phyloP scores from a whole-genome alignment of 225 moss, liverwort and hornwort genomes.

The Sphagnum tenellum region DNA sequence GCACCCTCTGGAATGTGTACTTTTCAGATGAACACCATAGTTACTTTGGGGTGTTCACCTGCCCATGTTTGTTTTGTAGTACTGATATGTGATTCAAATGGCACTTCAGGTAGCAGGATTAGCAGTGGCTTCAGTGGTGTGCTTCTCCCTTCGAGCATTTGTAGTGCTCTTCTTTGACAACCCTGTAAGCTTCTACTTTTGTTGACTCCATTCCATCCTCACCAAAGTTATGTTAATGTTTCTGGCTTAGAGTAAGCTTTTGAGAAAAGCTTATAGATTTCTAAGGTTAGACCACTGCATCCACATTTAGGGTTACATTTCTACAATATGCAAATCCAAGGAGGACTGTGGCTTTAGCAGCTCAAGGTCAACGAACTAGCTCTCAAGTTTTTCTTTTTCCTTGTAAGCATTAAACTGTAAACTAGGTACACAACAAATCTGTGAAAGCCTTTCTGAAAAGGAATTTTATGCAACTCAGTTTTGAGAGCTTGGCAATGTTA shows the following conservation, averaged over 20 bases:
- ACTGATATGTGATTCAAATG: neutral
- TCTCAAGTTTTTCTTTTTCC: neutral
- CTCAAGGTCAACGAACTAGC: too few species aligned
- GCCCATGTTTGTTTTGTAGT: too few species aligned
- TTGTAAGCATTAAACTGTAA: neutral
- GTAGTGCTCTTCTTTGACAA: slow-evolving; percentile 68
- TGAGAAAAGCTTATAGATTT: too few species aligned
- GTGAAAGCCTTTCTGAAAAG: neutral
- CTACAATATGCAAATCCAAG: too few species aligned
- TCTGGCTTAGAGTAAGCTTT: too few species aligned
- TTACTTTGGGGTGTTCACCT: neutral
- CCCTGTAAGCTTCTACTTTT: slow-evolving; percentile 36
- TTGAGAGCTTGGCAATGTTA: neutral
- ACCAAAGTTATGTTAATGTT: too few species aligned
- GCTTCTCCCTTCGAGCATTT: slow-evolving; percentile 66
- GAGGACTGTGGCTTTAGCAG: too few species aligned
- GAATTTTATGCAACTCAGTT: neutral
- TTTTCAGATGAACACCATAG: neutral
- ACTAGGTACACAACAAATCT: too few species aligned
- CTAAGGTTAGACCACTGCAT: too few species aligned
- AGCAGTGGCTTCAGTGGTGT: slow-evolving; percentile 74
- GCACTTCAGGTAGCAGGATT: slow-evolving; percentile 60
- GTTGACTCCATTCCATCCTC: too few species aligned
- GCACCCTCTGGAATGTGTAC: neutral
- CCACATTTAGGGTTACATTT: too few species aligned